Percentiles rank a stretch among this genome's conserved stretches.
Conservation (phyloP, 257 asterid genomes). For the Solanum acaule region DNA sequence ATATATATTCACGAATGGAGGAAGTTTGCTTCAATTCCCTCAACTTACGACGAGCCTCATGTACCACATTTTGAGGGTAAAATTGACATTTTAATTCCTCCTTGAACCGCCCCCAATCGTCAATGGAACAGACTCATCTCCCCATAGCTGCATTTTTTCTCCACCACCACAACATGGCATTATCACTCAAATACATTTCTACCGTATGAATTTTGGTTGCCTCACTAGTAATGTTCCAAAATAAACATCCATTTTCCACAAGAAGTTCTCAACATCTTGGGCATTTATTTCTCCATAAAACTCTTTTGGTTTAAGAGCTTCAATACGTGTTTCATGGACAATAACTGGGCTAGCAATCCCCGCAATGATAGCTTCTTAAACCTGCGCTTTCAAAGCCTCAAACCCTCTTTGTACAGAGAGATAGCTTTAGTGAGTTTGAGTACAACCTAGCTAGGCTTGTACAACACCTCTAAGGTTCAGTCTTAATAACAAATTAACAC, state of each 20-base stretch:
- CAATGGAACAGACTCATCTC: accelerated
- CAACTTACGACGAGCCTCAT: accelerated
- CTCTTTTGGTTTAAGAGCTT: neutral
- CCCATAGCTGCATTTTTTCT: neutral
- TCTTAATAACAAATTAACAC: too few relatives aligned
- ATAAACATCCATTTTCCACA: neutral
- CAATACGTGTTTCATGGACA: too few relatives aligned
- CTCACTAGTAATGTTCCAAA: too few relatives aligned
- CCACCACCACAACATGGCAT: neutral
- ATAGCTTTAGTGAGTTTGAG: neutral
- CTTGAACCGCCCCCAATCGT: neutral
- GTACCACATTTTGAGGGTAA: neutral
- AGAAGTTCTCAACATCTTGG: too few relatives aligned
- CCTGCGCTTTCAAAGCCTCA: too few relatives aligned
- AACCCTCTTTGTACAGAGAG: too few relatives aligned
- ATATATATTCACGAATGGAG: neutral
- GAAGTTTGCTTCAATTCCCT: neutral
- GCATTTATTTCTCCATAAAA: too few relatives aligned
- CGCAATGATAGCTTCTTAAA: too few relatives aligned
- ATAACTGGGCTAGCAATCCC: accelerated
- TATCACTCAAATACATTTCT: neutral
- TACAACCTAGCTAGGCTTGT: too few relatives aligned
- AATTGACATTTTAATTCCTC: neutral
- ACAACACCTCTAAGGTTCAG: too few relatives aligned
- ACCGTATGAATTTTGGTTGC: neutral